Evolutionary conservation across 1,284 basidiomycete species (phyloP).

Genomic region (Porogramme epimiltina): DNA sequence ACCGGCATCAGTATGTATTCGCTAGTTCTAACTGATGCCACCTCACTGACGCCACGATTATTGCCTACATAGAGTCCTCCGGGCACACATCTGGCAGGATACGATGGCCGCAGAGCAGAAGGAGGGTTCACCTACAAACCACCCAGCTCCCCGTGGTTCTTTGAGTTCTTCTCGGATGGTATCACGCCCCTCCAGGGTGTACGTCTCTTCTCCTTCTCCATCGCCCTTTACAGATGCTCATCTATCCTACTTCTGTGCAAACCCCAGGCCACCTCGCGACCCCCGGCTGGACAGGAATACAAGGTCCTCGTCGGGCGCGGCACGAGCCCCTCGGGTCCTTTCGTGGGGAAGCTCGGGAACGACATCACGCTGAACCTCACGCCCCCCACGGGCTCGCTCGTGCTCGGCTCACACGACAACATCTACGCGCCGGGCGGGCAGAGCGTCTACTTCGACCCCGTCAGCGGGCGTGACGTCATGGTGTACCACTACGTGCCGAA

Average conservation of each 20-base stretch:
- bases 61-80: background rate
- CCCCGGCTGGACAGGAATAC: constrained; percentile 28
- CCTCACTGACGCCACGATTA: background rate
- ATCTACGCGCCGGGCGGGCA: constrained; percentile 37
- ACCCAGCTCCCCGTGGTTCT: constrained; percentile 1
- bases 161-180: constrained; percentile 8
- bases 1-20: background rate
- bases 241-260: background rate
- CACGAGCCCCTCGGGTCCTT: constrained; percentile 29
- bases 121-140: constrained; percentile 7
- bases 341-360: constrained; percentile 28
- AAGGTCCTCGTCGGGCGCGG: constrained; percentile 33
- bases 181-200: constrained; percentile 4
- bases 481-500: constrained; percentile 19
- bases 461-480: constrained; percentile 16
- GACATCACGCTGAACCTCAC: constrained; percentile 22
- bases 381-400: constrained; percentile 25
- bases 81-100: constrained; percentile 1
- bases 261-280: constrained; percentile 19
- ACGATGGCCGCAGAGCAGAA: constrained; percentile 2
- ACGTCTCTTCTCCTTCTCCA: background rate
- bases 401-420: constrained; percentile 35
- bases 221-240: background rate
- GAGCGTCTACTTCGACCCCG: constrained; percentile 17
- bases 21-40: background rate